Evolutionary conservation across 805 yeast species (phyloP).

Genomic region (Starmerella lactis-condensi): DNA sequence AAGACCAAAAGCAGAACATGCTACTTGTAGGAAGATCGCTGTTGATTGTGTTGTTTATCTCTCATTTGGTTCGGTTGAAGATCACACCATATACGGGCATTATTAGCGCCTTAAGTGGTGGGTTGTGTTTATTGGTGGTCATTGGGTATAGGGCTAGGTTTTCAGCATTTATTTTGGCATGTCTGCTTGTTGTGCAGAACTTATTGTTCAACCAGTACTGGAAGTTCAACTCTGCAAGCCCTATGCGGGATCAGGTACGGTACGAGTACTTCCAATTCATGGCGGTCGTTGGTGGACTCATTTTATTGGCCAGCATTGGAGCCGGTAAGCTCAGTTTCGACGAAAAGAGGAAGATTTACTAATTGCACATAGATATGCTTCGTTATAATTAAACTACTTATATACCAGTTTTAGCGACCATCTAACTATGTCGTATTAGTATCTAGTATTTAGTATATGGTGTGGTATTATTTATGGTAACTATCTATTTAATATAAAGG

Average conservation of each 20-base stretch:
- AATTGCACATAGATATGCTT: too few species aligned
- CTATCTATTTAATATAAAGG: too few species aligned
- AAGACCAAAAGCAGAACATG: conserved; percentile 62
- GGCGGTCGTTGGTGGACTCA: conserved; percentile 83
- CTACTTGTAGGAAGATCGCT: conserved; percentile 75
- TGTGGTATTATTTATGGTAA: too few species aligned
- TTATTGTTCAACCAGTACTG: conserved; percentile 73
- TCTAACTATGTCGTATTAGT: too few species aligned
- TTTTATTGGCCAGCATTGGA: conserved; percentile 82
- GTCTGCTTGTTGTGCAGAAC: conserved; percentile 58
- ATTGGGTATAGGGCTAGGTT: conserved; percentile 87
- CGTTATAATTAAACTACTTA: too few species aligned
- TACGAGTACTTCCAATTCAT: conserved; percentile 90
- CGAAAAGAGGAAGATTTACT: conserved; percentile 86
- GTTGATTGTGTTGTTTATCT: conserved; percentile 65
- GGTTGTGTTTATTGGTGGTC: conserved; percentile 56
- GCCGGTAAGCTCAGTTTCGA: conserved; percentile 89
- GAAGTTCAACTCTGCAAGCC: conserved; percentile 50
- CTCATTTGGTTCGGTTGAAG: conserved; percentile 51
- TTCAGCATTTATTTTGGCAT: conserved; percentile 50
- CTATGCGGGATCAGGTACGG: conserved; percentile 71
- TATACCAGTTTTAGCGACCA: too few species aligned
- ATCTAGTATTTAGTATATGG: too few species aligned
- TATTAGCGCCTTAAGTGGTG: conserved; percentile 49
- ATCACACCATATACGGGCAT: conserved; percentile 52